Evolutionary conservation across 192 early-diverging fungal species (phyloP).

Genomic region (Umbelopsis sp.): DNA sequence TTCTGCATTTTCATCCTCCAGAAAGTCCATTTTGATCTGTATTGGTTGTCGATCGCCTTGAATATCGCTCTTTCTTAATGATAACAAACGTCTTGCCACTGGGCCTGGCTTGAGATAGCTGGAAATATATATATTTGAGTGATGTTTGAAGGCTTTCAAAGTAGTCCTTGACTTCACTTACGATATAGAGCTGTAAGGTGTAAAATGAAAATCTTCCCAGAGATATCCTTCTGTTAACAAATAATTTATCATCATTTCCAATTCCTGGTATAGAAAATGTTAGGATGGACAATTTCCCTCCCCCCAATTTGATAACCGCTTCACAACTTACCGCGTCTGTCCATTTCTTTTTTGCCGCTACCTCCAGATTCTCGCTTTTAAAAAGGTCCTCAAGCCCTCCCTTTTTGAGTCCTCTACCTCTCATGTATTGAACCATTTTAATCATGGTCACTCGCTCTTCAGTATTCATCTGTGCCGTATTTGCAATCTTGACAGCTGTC

Average conservation of each 20-base stretch:
- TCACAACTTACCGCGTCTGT: slow-evolving; percentile 15
- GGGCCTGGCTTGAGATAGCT: slow-evolving; percentile 17
- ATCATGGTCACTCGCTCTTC: slow-evolving; percentile 52
- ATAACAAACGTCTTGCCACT: not conserved
- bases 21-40: slow-evolving; percentile 8
- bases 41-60: not conserved
- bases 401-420: slow-evolving; percentile 38
- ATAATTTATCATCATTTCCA: slow-evolving; percentile 59
- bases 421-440: slow-evolving; percentile 49
- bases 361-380: not conserved
- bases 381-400: slow-evolving; percentile 7
- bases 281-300: not conserved
- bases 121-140: not conserved
- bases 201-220: slow-evolving; percentile 62
- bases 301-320: not conserved
- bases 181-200: slow-evolving; percentile 60
- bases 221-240: slow-evolving; percentile 54
- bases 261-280: slow-evolving; percentile 37
- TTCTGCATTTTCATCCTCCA: not conserved
- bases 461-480: slow-evolving; percentile 25
- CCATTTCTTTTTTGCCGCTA: slow-evolving; percentile 21
- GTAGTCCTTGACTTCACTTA: slow-evolving; percentile 36
- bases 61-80: not conserved
- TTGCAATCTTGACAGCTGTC: slow-evolving; percentile 31
- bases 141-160: not conserved